These are phyloP conservation scores for Rugosomyces carneus DNA, from an alignment of 1,284 basidiomycete genomes.

Conservation along the genomic window DNA sequence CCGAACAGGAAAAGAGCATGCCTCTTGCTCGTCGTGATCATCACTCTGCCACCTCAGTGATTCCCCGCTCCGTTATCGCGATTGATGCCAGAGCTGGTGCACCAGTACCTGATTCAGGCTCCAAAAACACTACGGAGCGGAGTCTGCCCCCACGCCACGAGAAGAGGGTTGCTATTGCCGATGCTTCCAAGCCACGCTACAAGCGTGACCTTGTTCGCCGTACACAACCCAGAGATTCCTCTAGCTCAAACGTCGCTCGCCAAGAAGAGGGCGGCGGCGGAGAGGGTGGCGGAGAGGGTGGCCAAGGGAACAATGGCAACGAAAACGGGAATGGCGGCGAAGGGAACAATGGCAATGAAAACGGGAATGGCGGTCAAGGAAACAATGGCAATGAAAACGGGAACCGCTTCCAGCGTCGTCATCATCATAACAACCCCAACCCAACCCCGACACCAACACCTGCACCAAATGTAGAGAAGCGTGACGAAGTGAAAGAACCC, in stretches of 20 bases:
- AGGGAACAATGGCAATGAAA: too few species aligned
- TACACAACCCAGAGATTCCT: too few species aligned
- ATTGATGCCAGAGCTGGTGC: background rate
- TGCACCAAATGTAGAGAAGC: background rate
- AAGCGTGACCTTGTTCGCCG: background rate
- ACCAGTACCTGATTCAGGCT: background rate
- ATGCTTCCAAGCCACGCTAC: conserved; percentile 4
- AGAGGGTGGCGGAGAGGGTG: background rate
- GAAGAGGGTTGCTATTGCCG: conserved; percentile 9
- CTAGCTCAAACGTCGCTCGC: conserved; percentile 3
- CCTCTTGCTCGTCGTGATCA: conserved; percentile 7
- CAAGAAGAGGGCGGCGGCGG: background rate
- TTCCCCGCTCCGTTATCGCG: conserved; percentile 1
- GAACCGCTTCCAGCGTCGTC: too few species aligned
- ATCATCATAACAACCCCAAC: background rate
- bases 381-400: too few species aligned
- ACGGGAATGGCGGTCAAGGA: too few species aligned
- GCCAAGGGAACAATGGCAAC: background rate
- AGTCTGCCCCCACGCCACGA: too few species aligned
- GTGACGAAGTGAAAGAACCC: background rate
- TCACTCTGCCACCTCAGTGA: conserved; percentile 11
- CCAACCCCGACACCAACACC: background rate
- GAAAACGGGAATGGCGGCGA: background rate
- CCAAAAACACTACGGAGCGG: too few species aligned
- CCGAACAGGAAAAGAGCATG: conserved; percentile 1